Evolutionary conservation across 305 asterid species (phyloP), one percentile per base, ranked within the genome.

Genomic region (Fraxinus velutina): DNA sequence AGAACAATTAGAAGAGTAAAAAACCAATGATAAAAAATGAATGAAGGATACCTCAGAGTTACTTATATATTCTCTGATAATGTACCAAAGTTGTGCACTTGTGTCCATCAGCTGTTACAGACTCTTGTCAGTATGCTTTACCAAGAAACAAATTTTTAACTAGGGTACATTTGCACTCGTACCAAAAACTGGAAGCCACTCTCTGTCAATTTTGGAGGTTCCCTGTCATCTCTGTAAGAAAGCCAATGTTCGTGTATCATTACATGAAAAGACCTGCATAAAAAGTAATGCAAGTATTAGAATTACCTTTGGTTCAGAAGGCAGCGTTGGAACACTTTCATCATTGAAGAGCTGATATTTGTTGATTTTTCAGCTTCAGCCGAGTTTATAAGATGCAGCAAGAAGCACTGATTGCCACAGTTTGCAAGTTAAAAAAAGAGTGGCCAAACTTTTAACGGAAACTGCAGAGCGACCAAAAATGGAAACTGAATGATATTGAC

Each of bases 121-220:
- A 52, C 83, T 85, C 78, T 77, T 47, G 82, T 90, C 81, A 92
- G 85, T 83, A 82, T 72, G 75, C 80, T 84, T 87, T 78, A 82
- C 77, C 78, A 74, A 75, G 85, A 81, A 89, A 82, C 75, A 68
- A 55, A 74, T 57, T 42, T 44, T 60, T 80, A 76, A 75, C 70
- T 33, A 81, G 29, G 73, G 73, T 55, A 68, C 74, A 29, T 1
- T 24, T 81, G 80, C 82, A 73, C 86, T 82, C 94, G 62, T 89
- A 96, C 98, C 99, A 96, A 88, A 89, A 96, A 96, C 86, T 94
- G 98, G 89, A 96, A 96, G 75, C 99, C 99, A 81, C 97, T 91
- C 84, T 93, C 97, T 12, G 99, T 96, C 97, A 96, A 88, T 80
- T 78, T 90, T 55, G 94, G 90, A 75, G 92, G 92, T 80, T 96